Percentiles rank a stretch among this genome's conserved stretches.
phyloP scores from a whole-genome alignment of 2,329 filamentous ascomycete species.

The Dactylellina cionopaga region DNA sequence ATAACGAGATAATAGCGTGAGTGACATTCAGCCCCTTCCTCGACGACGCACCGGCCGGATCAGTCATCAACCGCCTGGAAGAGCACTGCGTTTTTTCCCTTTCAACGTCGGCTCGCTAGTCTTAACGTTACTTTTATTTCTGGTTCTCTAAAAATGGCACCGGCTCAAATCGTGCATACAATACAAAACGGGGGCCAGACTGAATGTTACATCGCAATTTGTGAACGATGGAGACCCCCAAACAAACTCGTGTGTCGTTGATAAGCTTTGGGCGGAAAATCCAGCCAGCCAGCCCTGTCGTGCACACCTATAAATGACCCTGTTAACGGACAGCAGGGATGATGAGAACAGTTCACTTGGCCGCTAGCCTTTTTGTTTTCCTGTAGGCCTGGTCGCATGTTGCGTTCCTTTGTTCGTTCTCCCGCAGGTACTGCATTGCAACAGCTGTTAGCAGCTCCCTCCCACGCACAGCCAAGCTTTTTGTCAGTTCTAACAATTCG shows the following conservation, averaged over 20 bases:
- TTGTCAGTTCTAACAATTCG: too few species aligned
- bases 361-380: neutral
- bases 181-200: slow-evolving; percentile 26
- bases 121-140: slow-evolving; percentile 48
- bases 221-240: slow-evolving; percentile 12
- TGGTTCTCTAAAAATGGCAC: slow-evolving; percentile 53
- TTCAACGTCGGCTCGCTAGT: neutral
- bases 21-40: slow-evolving; percentile 44
- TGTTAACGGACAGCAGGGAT: neutral
- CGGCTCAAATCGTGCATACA: slow-evolving; percentile 19
- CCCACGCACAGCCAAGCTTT: slow-evolving; percentile 26
- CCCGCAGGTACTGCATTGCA: slow-evolving; percentile 1
- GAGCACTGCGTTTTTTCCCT: slow-evolving; percentile 31
- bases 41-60: slow-evolving; percentile 15
- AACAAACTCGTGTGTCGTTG: slow-evolving; percentile 41
- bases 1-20: slow-evolving; percentile 42
- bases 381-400: slow-evolving; percentile 11
- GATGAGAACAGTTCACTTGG: slow-evolving; percentile 15
- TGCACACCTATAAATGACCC: neutral
- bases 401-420: slow-evolving; percentile 6
- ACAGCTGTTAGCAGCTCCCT: neutral
- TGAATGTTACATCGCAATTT: slow-evolving; percentile 52
- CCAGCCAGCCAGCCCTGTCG: slow-evolving; percentile 1
- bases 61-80: slow-evolving; percentile 42
- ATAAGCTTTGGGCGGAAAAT: slow-evolving; percentile 44